Evolutionary conservation across 768 basidiomycete species (phyloP).

Genomic region (Panus rudis): DNA sequence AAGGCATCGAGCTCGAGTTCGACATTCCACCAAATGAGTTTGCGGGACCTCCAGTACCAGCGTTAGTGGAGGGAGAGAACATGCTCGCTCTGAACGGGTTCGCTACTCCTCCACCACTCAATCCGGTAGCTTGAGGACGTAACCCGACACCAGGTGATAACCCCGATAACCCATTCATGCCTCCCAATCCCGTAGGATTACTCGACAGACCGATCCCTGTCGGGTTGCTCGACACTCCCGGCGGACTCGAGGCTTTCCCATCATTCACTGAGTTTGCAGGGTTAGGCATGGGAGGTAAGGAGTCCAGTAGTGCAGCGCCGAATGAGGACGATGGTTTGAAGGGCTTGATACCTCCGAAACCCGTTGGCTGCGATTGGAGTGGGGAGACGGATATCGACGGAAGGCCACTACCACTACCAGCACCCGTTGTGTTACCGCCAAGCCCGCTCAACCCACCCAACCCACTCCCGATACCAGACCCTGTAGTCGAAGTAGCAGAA

Average conservation of each 20-base stretch:
- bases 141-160: constrained; percentile 28
- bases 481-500: background rate
- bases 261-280: constrained; percentile 38
- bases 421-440: too few relatives aligned
- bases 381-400: constrained; percentile 30
- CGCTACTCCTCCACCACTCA: constrained; percentile 22
- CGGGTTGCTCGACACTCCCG: constrained; percentile 22
- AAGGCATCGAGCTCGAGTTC: too few relatives aligned
- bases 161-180: constrained; percentile 24
- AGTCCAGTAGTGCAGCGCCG: constrained; percentile 42
- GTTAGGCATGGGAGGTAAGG: constrained; percentile 62
- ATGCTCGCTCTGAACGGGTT: constrained; percentile 39
- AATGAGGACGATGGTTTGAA: constrained; percentile 51
- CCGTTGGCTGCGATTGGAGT: constrained; percentile 42
- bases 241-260: too few relatives aligned
- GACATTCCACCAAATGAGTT: too few relatives aligned
- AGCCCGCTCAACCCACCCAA: too few relatives aligned
- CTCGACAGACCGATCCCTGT: constrained; percentile 4
- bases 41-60: too few relatives aligned
- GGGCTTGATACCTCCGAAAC: constrained; percentile 43
- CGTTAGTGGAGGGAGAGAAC: too few relatives aligned
- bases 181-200: constrained; percentile 7
- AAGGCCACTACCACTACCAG: background rate
- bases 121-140: constrained; percentile 34
- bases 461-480: too few relatives aligned